phyloP scores from a whole-genome alignment of 805 yeast species.

The Pichia heedii region DNA sequence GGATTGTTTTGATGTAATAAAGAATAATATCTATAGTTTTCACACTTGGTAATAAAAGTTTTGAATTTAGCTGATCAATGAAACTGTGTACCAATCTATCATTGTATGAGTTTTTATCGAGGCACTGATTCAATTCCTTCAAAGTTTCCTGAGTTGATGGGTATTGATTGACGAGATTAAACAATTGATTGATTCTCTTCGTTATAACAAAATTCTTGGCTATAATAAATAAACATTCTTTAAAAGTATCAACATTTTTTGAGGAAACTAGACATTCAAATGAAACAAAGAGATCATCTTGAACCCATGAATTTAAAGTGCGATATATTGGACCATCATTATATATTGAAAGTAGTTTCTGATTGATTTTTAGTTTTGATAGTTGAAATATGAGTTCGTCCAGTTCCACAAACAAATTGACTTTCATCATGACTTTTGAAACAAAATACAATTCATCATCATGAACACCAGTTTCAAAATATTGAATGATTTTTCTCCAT shows the following conservation, averaged over 20 bases:
- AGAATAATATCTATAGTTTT: slow-evolving; percentile 66
- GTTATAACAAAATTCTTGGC: slow-evolving; percentile 21
- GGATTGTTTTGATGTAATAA: slow-evolving; percentile 62
- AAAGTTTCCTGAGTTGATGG: slow-evolving; percentile 49
- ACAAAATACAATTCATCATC: slow-evolving; percentile 10
- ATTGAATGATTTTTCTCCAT: slow-evolving; percentile 1
- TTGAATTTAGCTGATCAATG: slow-evolving; percentile 32
- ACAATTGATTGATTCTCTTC: slow-evolving; percentile 51
- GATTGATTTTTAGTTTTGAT: slow-evolving; percentile 30
- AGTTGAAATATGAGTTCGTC: slow-evolving; percentile 28
- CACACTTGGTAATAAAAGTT: slow-evolving; percentile 70
- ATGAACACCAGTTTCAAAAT: background rate
- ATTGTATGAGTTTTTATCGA: slow-evolving; percentile 41
- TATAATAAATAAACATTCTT: slow-evolving; percentile 14
- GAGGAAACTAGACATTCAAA: slow-evolving; percentile 6
- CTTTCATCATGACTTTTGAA: slow-evolving; percentile 12
- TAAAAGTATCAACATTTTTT: slow-evolving; percentile 1
- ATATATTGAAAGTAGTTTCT: slow-evolving; percentile 2
- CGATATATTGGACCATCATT: slow-evolving; percentile 24
- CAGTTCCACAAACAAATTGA: slow-evolving; percentile 18
- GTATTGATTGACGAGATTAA: slow-evolving; percentile 43
- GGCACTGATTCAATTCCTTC: slow-evolving; percentile 46
- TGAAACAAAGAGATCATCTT: slow-evolving; percentile 30
- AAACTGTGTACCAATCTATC: slow-evolving; percentile 43
- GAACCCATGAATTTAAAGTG: slow-evolving; percentile 31